phyloP scores from a whole-genome alignment of 768 basidiomycete species.

The Tulasnella sp. region DNA sequence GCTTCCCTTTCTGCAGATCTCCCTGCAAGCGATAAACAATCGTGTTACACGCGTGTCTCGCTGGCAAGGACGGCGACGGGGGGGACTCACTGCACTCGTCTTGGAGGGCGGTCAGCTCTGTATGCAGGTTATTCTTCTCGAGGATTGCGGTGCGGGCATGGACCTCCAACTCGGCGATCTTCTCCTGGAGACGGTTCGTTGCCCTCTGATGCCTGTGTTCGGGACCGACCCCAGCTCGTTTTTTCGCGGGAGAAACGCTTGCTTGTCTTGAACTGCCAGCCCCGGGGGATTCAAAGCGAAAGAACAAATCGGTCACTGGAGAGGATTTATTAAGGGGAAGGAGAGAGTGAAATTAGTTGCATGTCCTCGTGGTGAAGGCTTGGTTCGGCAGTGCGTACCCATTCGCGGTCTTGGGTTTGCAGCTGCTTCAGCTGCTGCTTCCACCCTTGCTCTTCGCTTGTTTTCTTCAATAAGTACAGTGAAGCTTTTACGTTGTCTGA shows the following conservation, averaged over 20 bases:
- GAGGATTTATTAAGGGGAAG: background rate
- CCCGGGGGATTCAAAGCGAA: background rate
- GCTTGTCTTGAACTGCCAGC: background rate
- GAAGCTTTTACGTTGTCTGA: background rate
- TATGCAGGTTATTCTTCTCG: background rate
- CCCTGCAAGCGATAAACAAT: background rate
- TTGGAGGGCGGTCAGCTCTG: background rate
- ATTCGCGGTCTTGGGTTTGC: background rate
- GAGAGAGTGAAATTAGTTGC: background rate
- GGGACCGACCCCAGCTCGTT: background rate
- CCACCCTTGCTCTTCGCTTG: background rate
- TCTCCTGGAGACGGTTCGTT: background rate
- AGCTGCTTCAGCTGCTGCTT: background rate
- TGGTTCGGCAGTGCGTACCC: background rate
- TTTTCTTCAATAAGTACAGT: background rate
- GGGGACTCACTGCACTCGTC: background rate
- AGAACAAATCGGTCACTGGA: background rate
- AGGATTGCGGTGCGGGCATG: background rate
- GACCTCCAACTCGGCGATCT: background rate
- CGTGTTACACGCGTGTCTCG: background rate
- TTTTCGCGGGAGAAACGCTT: background rate
- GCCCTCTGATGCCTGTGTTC: background rate
- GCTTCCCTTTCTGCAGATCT: slow-evolving; percentile 16
- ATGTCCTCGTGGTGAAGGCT: background rate
- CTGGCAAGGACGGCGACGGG: background rate